phyloP scores from a whole-genome alignment of 768 basidiomycete species.

The Paxillus involutus region DNA sequence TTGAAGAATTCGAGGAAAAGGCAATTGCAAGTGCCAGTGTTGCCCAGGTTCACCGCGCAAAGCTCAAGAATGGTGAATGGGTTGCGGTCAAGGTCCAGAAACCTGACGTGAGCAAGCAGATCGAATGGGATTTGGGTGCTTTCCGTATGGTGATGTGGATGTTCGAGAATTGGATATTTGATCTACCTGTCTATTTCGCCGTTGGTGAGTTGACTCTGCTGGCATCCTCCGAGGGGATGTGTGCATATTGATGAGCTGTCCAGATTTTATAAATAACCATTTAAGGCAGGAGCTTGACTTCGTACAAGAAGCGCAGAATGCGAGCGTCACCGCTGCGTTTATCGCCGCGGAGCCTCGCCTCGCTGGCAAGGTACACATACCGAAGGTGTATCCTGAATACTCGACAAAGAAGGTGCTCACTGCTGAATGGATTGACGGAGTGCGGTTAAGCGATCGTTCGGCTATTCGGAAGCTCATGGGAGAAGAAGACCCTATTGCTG shows the following conservation, averaged over 20 bases:
- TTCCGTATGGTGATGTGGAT: constrained; percentile 77
- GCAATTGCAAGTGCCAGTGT: constrained; percentile 89
- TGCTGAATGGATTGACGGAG: constrained; percentile 83
- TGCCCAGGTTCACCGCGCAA: constrained; percentile 88
- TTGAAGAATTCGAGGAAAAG: constrained; percentile 72
- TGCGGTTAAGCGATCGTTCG: constrained; percentile 65
- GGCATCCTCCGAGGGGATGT: not conserved
- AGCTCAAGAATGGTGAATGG: constrained; percentile 52
- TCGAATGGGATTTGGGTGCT: constrained; percentile 78
- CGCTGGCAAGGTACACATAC: constrained; percentile 72
- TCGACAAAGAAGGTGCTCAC: constrained; percentile 79
- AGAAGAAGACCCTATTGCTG: constrained; percentile 28
- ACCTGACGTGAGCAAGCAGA: constrained; percentile 82
- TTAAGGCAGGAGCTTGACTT: constrained; percentile 86
- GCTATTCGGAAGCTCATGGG: constrained; percentile 62
- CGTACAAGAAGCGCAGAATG: constrained; percentile 74
- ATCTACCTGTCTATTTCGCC: constrained; percentile 80
- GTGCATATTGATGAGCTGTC: not conserved
- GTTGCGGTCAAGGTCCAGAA: constrained; percentile 96
- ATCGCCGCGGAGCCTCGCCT: constrained; percentile 72
- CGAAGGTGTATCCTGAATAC: constrained; percentile 67
- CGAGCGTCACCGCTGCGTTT: constrained; percentile 64
- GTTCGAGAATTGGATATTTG: constrained; percentile 78
- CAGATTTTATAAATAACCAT: constrained; percentile 79
- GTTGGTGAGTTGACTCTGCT: constrained; percentile 50